Conservation (phyloP, 2,329 filamentous ascomycete genomes). For the Fusarium sp. region DNA sequence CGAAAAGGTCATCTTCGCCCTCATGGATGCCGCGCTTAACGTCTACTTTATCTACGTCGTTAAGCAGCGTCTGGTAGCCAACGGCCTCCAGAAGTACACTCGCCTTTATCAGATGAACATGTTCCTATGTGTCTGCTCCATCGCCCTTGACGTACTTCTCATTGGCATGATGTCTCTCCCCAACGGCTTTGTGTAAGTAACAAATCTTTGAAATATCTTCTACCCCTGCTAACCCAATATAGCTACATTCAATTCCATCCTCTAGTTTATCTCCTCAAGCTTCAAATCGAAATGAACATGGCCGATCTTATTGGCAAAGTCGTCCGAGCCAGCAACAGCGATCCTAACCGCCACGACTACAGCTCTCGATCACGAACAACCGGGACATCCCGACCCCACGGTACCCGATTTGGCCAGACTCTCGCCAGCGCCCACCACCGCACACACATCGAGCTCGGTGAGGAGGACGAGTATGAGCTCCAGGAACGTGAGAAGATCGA, state of each 20-base stretch:
- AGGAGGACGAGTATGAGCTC: conserved; percentile 46
- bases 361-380: conserved; percentile 39
- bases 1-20: conserved; percentile 62
- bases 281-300: conserved; percentile 51
- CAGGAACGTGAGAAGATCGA: conserved; percentile 44
- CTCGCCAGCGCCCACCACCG: conserved; percentile 40
- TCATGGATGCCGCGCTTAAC: conserved; percentile 63
- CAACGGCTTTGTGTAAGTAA: conserved; percentile 47
- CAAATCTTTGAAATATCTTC: rapidly evolving
- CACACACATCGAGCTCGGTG: conserved; percentile 48
- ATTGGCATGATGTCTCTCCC: conserved; percentile 49
- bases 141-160: conserved; percentile 48
- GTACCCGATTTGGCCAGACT: conserved; percentile 34
- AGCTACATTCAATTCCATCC: conserved; percentile 50
- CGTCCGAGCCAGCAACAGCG: conserved; percentile 43
- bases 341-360: conserved; percentile 34
- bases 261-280: conserved; percentile 48
- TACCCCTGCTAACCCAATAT: background rate
- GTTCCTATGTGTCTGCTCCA: conserved; percentile 48
- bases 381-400: conserved; percentile 26
- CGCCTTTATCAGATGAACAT: conserved; percentile 57
- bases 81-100: conserved; percentile 64
- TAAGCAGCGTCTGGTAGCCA: conserved; percentile 59
- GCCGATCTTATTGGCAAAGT: conserved; percentile 49
- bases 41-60: conserved; percentile 62